Evolutionary conservation across 2,329 filamentous ascomycete species (phyloP).

Genomic region (Fusarium coffeatum): DNA sequence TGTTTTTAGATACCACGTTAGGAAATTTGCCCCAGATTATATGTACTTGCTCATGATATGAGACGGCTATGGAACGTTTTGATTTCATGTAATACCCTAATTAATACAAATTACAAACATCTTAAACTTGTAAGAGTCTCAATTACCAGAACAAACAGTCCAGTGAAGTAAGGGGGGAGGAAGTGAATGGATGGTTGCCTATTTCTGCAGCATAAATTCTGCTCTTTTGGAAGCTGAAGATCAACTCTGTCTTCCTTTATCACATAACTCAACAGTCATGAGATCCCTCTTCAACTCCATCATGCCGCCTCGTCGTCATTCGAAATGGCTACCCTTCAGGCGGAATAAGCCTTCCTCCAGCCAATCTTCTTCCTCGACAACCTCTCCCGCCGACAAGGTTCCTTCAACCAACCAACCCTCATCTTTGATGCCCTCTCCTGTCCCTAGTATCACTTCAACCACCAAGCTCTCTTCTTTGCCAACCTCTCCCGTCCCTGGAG

Average conservation of each 20-base stretch:
- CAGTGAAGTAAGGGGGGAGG: background rate
- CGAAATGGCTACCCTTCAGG: background rate
- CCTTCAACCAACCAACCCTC: too few relatives aligned
- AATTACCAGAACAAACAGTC: too few relatives aligned
- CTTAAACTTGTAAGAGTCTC: background rate
- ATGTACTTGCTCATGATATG: conserved; percentile 10
- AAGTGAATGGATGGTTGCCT: background rate
- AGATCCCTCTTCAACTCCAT: background rate
- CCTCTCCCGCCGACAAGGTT: too few relatives aligned
- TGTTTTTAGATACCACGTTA: conserved; percentile 20
- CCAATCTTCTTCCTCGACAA: background rate
- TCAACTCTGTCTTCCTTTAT: background rate
- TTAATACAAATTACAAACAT: conserved; percentile 19
- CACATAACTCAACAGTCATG: background rate
- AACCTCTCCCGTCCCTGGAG: too few relatives aligned
- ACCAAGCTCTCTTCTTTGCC: too few relatives aligned
- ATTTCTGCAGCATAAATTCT: background rate
- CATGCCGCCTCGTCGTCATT: background rate
- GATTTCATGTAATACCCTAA: conserved; percentile 25
- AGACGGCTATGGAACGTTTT: conserved; percentile 21
- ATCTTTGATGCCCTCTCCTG: too few relatives aligned
- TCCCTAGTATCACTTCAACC: too few relatives aligned
- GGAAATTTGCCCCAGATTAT: conserved; percentile 9
- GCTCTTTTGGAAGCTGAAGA: background rate
- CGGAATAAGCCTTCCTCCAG: background rate